Base-by-base conservation (phyloP, 768 basidiomycete genomes). In the Cyclocybe cylindracea region DNA sequence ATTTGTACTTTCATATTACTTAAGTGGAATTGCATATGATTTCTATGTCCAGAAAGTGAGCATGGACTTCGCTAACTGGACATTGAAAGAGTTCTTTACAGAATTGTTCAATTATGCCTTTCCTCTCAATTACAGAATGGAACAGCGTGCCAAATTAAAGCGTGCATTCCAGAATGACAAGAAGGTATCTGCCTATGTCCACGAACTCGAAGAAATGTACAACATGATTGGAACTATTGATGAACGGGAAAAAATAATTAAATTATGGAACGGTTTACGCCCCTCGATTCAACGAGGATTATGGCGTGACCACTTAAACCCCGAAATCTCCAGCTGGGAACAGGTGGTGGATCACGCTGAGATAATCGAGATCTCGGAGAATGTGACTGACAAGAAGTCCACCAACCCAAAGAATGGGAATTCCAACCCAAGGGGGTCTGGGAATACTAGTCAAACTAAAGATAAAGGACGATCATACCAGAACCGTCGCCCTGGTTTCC, bases 81-180 rank as follows among this genome's bases (percentile, higher is more conserved):
- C 29, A 0, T 32, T 74, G 0, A 36, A 53, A 13, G 13, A 57
- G 3, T 72, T 73, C 50, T 71, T 72, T 39, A 13, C 43, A 1
- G 66, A 58, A 19, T 13, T 74, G 13, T 72, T 72, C 44, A 61
- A 72, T 16, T 68, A 67, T n/a, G 70, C 70, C 24, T 74, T 74
- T 51, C 73, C 72, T 0, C 40, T 66, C 0, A 59, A 69, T 29
- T 69, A 58, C 46, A 31, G 56, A 3, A 41, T 58, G 32, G 48
- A 66, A 18, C 70, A 69, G 50, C 9, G 58, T n/a, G 7, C 9
- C 36, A 19, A 39, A n/a, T 44, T 45, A 13, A 7, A 13, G 5
- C 1, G 34, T 8, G 5, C 33, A 7, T 16, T 24, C 7, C 50
- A 39, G 19, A n/a, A 19, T 29, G 37, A 35, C 5, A 36, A 39